Conservation (phyloP, 306 rosid genomes). For the Quercus agrifolia region DNA sequence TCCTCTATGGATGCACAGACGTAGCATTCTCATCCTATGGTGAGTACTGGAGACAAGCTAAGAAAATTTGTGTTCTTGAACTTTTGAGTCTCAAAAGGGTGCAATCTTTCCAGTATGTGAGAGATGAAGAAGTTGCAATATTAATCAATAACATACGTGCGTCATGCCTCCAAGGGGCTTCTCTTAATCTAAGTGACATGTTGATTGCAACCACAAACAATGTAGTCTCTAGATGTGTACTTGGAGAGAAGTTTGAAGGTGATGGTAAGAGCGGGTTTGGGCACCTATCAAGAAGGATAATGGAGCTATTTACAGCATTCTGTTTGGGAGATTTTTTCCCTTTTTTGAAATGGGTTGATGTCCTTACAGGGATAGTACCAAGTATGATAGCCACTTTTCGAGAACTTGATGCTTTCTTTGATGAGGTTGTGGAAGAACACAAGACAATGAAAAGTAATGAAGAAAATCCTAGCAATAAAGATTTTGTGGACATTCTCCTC, state of each 20-base stretch:
- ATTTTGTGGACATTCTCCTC: conserved; percentile 25
- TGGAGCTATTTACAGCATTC: not conserved
- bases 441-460: not conserved
- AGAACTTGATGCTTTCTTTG: conserved; percentile 26
- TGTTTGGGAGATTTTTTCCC: conserved; percentile 39
- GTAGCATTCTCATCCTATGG: conserved; percentile 26
- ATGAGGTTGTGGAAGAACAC: conserved; percentile 28
- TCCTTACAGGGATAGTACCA: conserved; percentile 16
- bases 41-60: conserved; percentile 32
- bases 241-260: conserved; percentile 21
- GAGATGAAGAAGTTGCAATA: conserved; percentile 16
- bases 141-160: not conserved
- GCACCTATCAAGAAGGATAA: not conserved
- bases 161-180: not conserved
- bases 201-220: conserved; percentile 16
- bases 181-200: conserved; percentile 24
- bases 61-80: conserved; percentile 26
- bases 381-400: conserved; percentile 2
- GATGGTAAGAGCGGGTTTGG: not conserved
- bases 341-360: conserved; percentile 39
- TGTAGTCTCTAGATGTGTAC: conserved; percentile 20
- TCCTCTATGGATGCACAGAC: conserved; percentile 31
- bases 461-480: not conserved
- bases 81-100: conserved; percentile 41
- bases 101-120: conserved; percentile 4